Base-by-base conservation (phyloP, 129 eudicot genomes). In the Pseudognaphalium luteoalbum region DNA sequence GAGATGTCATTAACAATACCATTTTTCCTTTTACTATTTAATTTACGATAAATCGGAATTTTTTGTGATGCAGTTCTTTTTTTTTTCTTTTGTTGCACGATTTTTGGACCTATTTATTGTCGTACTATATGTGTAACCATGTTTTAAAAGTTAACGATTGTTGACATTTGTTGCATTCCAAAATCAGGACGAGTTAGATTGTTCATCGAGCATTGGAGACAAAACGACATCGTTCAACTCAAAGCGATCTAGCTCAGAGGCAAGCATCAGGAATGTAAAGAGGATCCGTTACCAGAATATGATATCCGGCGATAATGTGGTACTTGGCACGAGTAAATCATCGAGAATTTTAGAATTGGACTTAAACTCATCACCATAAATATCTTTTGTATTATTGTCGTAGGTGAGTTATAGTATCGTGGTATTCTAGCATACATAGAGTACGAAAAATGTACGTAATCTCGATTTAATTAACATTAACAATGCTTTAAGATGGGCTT, bases 151-250 rank as follows among this genome's bases (percentile, higher is more conserved):
- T 57, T 62, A 58, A 56, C 28, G 28, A 29, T 3, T 34, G 21
- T 61, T 5, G 19, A 1, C 17, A 72, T 35, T 20, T 72, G 32
- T 51, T 66, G 33, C 35, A 35, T 72, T 35, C 25, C 5, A 12
- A 21, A 22, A 9, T 63, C 83, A 80, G 83, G 79, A 80, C 19
- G 83, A 73, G 9, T 7, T 28, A 25, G 79, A 80, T 80, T 56
- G 70, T 30, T 73, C 83, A 56, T 66, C 79, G 64, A 47, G 54
- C n/a, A 14, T 14, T 0, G 75, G n/a, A 37, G 68, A 73, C 63
- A 39, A 41, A 71, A 71, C 66, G 20, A 63, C 51, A 1, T 68
- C 72, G 22, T 78, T 50, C 72, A 61, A 21, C 19, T 73, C 83
- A 54, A 42, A 8, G 67, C 9, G 7, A 34, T 71, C 78, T 29